Conservation (phyloP, 208 protist species). For the Acanthamoeba healyi region DNA sequence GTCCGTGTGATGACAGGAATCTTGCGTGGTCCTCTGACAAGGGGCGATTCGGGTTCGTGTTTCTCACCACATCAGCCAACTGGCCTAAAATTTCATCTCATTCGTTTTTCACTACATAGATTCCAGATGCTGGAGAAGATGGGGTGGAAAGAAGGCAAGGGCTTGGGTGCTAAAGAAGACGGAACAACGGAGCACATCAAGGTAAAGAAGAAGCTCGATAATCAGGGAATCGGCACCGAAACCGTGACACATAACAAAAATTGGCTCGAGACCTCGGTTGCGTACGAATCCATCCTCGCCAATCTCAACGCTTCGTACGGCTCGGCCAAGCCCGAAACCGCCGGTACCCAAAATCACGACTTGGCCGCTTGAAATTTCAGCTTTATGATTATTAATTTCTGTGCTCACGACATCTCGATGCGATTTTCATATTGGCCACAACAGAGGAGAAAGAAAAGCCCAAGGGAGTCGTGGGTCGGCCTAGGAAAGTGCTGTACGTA, state of each 20-base stretch:
- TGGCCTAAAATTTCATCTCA: neutral
- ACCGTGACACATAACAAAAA: neutral
- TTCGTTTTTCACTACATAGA: conserved; percentile 83
- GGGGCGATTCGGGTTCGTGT: conserved; percentile 32
- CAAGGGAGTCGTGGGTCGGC: conserved; percentile 31
- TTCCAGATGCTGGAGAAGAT: conserved; percentile 93
- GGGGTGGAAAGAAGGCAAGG: conserved; percentile 94
- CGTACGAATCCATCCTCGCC: conserved; percentile 42
- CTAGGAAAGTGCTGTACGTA: conserved; percentile 67
- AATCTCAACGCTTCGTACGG: conserved; percentile 53
- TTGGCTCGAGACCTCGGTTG: conserved; percentile 47
- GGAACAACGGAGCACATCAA: conserved; percentile 93
- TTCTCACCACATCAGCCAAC: neutral
- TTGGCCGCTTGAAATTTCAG: neutral
- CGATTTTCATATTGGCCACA: neutral
- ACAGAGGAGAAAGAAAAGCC: conserved; percentile 8
- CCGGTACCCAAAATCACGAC: neutral
- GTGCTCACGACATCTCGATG: neutral
- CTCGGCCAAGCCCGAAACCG: neutral
- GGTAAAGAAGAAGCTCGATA: conserved; percentile 92
- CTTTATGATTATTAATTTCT: conserved; percentile 27
- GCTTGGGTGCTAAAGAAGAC: conserved; percentile 93
- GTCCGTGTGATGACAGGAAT: conserved; percentile 49
- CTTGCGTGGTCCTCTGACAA: conserved; percentile 40
- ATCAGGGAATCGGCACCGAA: conserved; percentile 88